These are phyloP conservation scores for Aspergillus proliferans DNA, from an alignment of 2,329 filamentous ascomycete genomes.

Conservation along the genomic window DNA sequence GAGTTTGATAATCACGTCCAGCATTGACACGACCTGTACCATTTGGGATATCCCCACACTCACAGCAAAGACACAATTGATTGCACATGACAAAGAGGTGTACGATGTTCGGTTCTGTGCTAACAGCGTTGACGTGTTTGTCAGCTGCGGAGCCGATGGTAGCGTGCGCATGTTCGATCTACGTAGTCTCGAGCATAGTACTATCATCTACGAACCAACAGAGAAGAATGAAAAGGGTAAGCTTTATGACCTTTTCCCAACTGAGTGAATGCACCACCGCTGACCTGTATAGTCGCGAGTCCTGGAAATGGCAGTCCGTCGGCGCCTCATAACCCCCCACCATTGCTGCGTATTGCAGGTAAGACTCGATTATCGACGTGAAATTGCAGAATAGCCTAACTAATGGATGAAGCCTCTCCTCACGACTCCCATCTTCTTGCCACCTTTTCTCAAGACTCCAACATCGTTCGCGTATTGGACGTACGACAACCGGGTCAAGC, in stretches of 20 bases:
- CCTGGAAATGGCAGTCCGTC: slow-evolving; percentile 61
- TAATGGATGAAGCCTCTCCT: slow-evolving; percentile 60
- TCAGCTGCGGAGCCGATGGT: slow-evolving; percentile 93
- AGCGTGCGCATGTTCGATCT: slow-evolving; percentile 99
- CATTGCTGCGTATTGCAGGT: slow-evolving; percentile 40
- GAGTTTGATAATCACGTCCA: slow-evolving; percentile 95
- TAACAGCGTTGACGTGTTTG: slow-evolving; percentile 96
- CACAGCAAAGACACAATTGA: slow-evolving; percentile 95
- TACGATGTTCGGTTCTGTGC: slow-evolving; percentile 98
- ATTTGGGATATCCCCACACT: slow-evolving; percentile 99
- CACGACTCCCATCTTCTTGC: slow-evolving; percentile 92
- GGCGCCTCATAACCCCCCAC: slow-evolving; percentile 61
- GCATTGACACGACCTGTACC: slow-evolving; percentile 97
- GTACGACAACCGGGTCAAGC: slow-evolving; percentile 95
- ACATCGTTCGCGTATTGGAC: slow-evolving; percentile 87
- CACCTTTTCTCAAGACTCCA: slow-evolving; percentile 94
- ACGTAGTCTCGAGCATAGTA: slow-evolving; percentile 91
- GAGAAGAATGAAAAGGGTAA: slow-evolving; percentile 69
- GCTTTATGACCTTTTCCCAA: slow-evolving; percentile 11
- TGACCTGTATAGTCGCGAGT: slow-evolving; percentile 36
- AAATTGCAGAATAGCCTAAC: slow-evolving; percentile 5
- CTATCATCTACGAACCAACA: slow-evolving; percentile 96
- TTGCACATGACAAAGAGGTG: slow-evolving; percentile 98
- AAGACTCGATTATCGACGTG: slow-evolving; percentile 10
- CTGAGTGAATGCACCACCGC: background rate